Conservation (phyloP, 129 eudicot species). For the Lonicera japonica region DNA sequence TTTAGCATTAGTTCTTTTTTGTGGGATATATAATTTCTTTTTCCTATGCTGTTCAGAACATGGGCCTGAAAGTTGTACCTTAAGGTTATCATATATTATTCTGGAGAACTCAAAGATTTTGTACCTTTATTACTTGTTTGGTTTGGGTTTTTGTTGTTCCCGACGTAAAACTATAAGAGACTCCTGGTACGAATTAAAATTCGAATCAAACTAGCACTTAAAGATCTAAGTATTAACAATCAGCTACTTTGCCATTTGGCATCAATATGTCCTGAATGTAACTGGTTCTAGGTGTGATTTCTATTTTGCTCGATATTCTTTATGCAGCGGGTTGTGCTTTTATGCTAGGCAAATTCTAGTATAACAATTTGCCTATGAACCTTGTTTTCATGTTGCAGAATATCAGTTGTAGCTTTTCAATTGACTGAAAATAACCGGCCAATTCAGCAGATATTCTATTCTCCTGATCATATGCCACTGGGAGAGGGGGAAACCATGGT, state of each 20-base stretch:
- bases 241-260: neutral
- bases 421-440: slow-evolving; percentile 4
- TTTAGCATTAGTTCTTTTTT: too few relatives aligned
- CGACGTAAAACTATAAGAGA: too few relatives aligned
- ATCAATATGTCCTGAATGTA: neutral
- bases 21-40: too few relatives aligned
- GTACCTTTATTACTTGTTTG: too few relatives aligned
- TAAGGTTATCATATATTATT: too few relatives aligned
- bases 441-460: slow-evolving; percentile 2
- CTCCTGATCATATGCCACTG: neutral
- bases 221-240: neutral
- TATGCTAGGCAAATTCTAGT: neutral
- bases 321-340: neutral
- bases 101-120: too few relatives aligned
- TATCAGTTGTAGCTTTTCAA: slow-evolving; percentile 12
- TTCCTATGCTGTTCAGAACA: too few relatives aligned
- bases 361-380: neutral
- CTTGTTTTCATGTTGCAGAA: slow-evolving; percentile 14
- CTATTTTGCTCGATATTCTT: neutral
- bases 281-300: neutral
- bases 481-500: slow-evolving; percentile 33
- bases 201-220: too few relatives aligned
- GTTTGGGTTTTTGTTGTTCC: too few relatives aligned
- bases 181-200: too few relatives aligned
- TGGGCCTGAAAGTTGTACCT: too few relatives aligned